Evolutionary conservation across 495 filamentous ascomycete species (phyloP).

Genomic region (Podospora appendiculata): DNA sequence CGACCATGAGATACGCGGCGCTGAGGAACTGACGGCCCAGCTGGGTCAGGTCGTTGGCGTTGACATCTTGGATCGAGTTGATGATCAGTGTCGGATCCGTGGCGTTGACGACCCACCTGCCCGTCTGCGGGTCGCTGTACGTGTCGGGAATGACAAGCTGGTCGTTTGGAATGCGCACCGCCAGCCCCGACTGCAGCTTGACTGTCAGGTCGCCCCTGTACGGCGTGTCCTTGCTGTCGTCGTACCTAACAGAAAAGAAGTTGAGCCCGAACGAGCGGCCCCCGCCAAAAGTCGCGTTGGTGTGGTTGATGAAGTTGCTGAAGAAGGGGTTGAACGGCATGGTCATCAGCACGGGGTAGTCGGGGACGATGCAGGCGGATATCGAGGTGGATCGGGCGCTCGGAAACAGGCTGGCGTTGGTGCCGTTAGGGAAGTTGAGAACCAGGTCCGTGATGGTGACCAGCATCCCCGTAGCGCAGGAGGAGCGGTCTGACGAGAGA

Average conservation of each 20-base stretch:
- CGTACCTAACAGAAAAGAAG: not conserved
- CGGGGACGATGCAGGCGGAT: slow-evolving; percentile 10
- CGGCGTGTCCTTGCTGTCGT: not conserved
- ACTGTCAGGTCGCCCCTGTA: slow-evolving; percentile 5
- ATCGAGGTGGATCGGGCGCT: not conserved
- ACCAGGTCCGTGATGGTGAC: slow-evolving; percentile 23
- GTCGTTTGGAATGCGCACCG: slow-evolving; percentile 7
- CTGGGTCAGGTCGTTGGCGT: slow-evolving; percentile 4
- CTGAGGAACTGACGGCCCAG: slow-evolving; percentile 28
- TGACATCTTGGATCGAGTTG: slow-evolving; percentile 13
- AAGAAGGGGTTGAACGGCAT: slow-evolving; percentile 19
- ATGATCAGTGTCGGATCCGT: slow-evolving; percentile 16
- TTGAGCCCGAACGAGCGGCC: not conserved
- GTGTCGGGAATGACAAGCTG: slow-evolving; percentile 24
- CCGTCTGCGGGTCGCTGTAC: not conserved
- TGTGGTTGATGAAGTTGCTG: slow-evolving; percentile 10
- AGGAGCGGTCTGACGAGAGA: not conserved
- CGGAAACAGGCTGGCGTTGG: slow-evolving; percentile 16
- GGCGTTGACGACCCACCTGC: slow-evolving; percentile 11
- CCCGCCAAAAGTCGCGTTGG: not conserved
- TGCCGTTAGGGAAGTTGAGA: slow-evolving; percentile 28
- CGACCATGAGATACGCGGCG: slow-evolving; percentile 25
- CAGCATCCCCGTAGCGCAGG: slow-evolving; percentile 16
- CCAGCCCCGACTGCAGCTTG: slow-evolving; percentile 3
- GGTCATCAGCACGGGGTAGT: slow-evolving; percentile 13